A percentile compares a stretch with the other conserved stretches of the same genome.
These are phyloP conservation scores for Closterium sp. DNA, from an alignment of 139 green algal species.

Conservation along the genomic window DNA sequence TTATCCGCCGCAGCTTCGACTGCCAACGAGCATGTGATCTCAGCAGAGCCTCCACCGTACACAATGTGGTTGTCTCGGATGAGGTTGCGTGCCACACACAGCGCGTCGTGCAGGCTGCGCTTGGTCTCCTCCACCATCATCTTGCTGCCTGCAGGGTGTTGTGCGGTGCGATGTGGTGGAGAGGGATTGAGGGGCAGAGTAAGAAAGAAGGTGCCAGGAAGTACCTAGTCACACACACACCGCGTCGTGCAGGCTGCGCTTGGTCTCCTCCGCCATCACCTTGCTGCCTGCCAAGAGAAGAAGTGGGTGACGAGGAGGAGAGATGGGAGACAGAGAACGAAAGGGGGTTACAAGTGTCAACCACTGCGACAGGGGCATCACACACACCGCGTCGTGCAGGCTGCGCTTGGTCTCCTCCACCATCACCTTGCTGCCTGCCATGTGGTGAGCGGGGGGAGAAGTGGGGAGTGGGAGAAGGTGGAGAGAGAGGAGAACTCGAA, in stretches of 20 bases:
- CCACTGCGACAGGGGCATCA: no score
- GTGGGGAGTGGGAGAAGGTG: no score
- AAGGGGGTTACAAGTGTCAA: background rate
- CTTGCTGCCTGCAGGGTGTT: constrained; percentile 78
- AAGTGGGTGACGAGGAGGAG: background rate
- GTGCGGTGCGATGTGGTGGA: no score
- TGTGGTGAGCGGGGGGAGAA: no score
- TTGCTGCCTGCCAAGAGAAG: constrained; percentile 77
- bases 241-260: constrained; percentile 94
- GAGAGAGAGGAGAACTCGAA: no score
- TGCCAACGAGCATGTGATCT: constrained; percentile 89
- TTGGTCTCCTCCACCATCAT: constrained; percentile 94
- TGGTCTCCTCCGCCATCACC: constrained; percentile 90
- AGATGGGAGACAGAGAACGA: background rate
- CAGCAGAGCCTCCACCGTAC: constrained; percentile 91
- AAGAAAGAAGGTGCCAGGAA: no score
- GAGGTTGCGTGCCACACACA: constrained; percentile 98
- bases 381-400: background rate
- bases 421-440: no score
- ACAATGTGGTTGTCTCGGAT: constrained; percentile 95
- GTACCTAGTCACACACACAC: constrained; percentile 84
- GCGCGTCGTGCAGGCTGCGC: constrained; percentile 92
- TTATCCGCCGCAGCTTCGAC: constrained; percentile 87
- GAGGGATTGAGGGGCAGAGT: no score
- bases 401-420: no score